These are phyloP conservation scores for Prunus yedoensis DNA, from an alignment of 331 rosid genomes.

Conservation along the genomic window DNA sequence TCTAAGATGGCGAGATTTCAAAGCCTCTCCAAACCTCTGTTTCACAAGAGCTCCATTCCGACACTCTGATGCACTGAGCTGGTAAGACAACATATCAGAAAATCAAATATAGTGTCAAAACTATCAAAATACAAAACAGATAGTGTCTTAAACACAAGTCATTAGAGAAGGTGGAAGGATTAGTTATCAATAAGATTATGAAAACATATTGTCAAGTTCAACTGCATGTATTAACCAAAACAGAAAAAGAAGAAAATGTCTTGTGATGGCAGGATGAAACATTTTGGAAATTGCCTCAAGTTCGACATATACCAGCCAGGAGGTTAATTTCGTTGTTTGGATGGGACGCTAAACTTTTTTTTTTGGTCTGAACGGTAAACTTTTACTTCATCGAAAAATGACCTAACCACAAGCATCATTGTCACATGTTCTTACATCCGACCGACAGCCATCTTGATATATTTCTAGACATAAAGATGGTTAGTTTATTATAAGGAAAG, in stretches of 20 bases:
- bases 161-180: background rate
- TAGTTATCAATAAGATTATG: background rate
- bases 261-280: background rate
- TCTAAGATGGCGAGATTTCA: constrained; percentile 58
- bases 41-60: constrained; percentile 74
- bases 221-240: background rate
- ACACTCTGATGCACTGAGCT: constrained; percentile 83
- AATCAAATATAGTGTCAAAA: background rate
- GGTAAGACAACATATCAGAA: constrained; percentile 30
- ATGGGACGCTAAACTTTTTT: background rate
- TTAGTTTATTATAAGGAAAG: background rate
- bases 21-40: constrained; percentile 72
- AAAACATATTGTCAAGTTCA: background rate
- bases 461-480: background rate
- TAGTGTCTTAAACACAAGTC: background rate
- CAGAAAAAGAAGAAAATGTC: background rate
- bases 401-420: constrained; percentile 1
- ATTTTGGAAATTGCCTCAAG: background rate
- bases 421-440: background rate
- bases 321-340: background rate
- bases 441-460: background rate
- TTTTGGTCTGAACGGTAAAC: too few relatives aligned
- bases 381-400: background rate
- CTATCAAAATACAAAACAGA: background rate
- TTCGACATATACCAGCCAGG: background rate